Evolutionary conservation across 2,329 filamentous ascomycete species (phyloP), one percentile per base, ranked within the genome.

Genomic region (Colletotrichum plurivorum): DNA sequence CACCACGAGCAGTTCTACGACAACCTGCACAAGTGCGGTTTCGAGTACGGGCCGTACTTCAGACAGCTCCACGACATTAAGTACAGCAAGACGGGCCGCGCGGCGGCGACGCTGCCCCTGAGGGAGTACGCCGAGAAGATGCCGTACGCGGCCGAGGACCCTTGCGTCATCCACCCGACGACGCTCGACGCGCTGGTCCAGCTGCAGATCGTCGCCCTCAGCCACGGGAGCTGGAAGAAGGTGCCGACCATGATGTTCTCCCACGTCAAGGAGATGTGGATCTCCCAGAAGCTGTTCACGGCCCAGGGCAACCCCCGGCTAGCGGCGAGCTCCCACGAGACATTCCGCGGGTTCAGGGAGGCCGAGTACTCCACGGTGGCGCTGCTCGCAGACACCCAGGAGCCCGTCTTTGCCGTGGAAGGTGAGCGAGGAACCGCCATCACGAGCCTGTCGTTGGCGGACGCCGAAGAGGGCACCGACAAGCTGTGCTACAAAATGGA

Each of bases 41-140:
- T 71, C 18, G 45, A 63, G n/a, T 72, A 67, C 5, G 69, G 71
- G 2, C 41, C 59, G 5, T 68, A 52, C 16, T 72, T 72, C 39
- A 51, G 48, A 5, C 58, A 49, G 18, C 53, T 72, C 5, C 25
- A 31, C 13, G 53, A 71, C 15, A 70, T 69, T 25, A 13, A 5
- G 0, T 67, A 67, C 51, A 41, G 51, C 43, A 36, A 45, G 46
- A 31, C 25, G 9, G 63, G 48, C 5, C 54, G 54, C 49, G 39
- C 63, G 16, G n/a, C 63, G 12, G 63, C 57, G 12, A 62, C 18
- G 2, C 57, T 59, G 52, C 39, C 43, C 5, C 13, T 48, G 31
- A 58, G 53, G 18, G 52, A 68, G 27, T 64, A 58, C 13, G 16
- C 41, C 3, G n/a, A 52, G 13, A 45, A 53, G 20, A 71, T 72